These are phyloP conservation scores for Trichophyton equinum DNA, from an alignment of 2,329 filamentous ascomycete species.

Conservation along the genomic window DNA sequence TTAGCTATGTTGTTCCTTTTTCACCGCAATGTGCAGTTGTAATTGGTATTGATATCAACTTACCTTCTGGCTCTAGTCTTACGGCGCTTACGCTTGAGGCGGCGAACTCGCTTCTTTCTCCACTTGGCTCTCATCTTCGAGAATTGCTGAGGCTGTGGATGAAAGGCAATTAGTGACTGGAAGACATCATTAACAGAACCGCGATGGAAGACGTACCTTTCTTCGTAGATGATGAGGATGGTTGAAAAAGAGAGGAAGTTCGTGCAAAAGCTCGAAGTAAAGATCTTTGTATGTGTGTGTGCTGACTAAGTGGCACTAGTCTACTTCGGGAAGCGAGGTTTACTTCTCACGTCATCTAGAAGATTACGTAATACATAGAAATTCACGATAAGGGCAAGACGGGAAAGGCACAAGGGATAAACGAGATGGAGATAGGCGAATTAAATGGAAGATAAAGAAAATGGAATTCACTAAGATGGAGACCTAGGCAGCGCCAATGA, in stretches of 20 bases:
- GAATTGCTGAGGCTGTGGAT: slow-evolving; percentile 22
- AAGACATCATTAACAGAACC: neutral
- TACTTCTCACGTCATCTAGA: neutral
- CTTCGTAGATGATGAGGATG: slow-evolving; percentile 34
- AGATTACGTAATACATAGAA: neutral
- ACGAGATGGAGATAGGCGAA: neutral
- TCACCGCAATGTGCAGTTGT: neutral
- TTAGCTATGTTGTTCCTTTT: slow-evolving; percentile 21
- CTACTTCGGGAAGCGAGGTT: slow-evolving; percentile 19
- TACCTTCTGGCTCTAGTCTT: slow-evolving; percentile 97
- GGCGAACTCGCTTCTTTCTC: slow-evolving; percentile 99
- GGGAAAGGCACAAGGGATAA: neutral
- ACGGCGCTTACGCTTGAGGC: slow-evolving; percentile 99
- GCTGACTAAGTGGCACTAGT: slow-evolving; percentile 30
- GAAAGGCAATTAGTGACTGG: slow-evolving; percentile 8
- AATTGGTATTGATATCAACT: neutral
- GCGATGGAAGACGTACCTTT: slow-evolving; percentile 25
- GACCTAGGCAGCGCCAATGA: neutral
- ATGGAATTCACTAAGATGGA: neutral
- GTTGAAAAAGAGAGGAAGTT: slow-evolving; percentile 27
- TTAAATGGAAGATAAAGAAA: neutral
- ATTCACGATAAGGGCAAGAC: neutral
- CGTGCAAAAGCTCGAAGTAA: slow-evolving; percentile 18
- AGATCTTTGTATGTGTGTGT: slow-evolving; percentile 24
- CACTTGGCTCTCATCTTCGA: slow-evolving; percentile 83